phyloP scores from a whole-genome alignment of 1,139 yeast species.

The Pichia cactophila region DNA sequence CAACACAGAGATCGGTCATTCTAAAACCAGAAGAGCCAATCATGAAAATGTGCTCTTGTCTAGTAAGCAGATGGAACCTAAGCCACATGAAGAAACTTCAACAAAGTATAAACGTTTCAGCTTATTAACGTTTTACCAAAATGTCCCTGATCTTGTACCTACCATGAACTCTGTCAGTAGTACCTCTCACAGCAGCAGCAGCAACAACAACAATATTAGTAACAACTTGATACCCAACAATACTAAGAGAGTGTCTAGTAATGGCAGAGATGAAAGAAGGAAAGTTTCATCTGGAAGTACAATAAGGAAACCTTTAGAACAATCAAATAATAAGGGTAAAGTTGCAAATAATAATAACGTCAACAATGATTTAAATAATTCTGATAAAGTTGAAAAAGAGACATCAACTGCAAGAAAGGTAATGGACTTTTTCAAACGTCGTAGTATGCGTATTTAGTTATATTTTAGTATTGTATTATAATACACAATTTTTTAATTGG shows the following conservation, averaged over 20 bases:
- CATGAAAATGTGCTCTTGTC: not conserved
- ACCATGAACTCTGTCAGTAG: constrained; percentile 3
- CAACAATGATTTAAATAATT: constrained; percentile 7
- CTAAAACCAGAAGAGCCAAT: not conserved
- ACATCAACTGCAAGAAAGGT: constrained; percentile 72
- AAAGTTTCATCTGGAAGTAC: not conserved
- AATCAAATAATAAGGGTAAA: constrained; percentile 24
- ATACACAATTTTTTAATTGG: not conserved
- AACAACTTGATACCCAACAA: not conserved
- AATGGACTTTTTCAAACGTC: constrained; percentile 73
- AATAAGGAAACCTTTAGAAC: constrained; percentile 35
- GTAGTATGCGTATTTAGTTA: constrained; percentile 42
- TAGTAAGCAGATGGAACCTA: not conserved
- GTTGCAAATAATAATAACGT: not conserved
- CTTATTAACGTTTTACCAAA: constrained; percentile 42
- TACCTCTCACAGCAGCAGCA: not conserved
- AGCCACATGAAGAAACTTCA: not conserved
- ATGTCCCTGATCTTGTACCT: constrained; percentile 18
- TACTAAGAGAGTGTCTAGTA: constrained; percentile 4
- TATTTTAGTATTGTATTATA: not conserved
- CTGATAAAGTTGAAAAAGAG: constrained; percentile 32
- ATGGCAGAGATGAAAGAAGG: not conserved
- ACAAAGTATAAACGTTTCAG: constrained; percentile 37
- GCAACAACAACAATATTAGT: not conserved
- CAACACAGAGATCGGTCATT: not conserved